Conservation (phyloP, 345 rosid species). For the Erysimum cheiranthoides region DNA sequence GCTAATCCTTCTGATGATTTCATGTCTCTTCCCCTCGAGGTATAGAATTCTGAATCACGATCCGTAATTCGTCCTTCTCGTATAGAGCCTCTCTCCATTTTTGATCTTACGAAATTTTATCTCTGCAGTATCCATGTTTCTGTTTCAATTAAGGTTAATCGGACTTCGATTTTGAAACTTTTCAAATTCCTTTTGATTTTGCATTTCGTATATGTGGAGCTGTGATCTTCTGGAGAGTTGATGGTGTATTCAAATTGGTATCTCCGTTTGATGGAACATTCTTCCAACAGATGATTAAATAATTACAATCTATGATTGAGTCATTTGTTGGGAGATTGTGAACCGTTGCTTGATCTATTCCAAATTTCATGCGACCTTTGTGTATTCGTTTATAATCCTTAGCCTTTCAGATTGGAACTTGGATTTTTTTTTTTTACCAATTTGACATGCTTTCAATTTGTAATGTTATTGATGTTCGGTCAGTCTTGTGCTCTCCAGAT, state of each 20-base stretch:
- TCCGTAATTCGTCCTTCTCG: not conserved
- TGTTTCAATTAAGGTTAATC: not conserved
- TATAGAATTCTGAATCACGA: constrained; percentile 10
- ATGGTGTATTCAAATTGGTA: not conserved
- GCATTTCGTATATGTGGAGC: not conserved
- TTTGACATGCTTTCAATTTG: not conserved
- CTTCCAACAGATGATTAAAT: not conserved
- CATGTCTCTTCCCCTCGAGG: constrained; percentile 99
- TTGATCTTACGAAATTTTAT: not conserved
- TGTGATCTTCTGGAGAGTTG: not conserved
- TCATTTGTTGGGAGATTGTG: not conserved
- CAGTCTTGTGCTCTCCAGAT: not conserved
- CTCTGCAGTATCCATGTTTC: not conserved
- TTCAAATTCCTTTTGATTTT: not conserved
- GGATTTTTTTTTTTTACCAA: not conserved
- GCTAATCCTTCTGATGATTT: constrained; percentile 97
- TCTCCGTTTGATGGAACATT: not conserved
- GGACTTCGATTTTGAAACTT: not conserved
- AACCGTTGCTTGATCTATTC: not conserved
- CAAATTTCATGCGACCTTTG: not conserved
- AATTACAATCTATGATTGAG: not conserved
- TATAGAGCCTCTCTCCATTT: too few relatives aligned
- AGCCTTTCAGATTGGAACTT: not conserved
- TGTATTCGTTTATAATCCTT: not conserved
- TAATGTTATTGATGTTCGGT: not conserved